Percentiles rank a stretch among this genome's conserved stretches.
Evolutionary conservation across 2,329 filamentous ascomycete species (phyloP).

Genomic region (Neophaeococcomyces aloes): DNA sequence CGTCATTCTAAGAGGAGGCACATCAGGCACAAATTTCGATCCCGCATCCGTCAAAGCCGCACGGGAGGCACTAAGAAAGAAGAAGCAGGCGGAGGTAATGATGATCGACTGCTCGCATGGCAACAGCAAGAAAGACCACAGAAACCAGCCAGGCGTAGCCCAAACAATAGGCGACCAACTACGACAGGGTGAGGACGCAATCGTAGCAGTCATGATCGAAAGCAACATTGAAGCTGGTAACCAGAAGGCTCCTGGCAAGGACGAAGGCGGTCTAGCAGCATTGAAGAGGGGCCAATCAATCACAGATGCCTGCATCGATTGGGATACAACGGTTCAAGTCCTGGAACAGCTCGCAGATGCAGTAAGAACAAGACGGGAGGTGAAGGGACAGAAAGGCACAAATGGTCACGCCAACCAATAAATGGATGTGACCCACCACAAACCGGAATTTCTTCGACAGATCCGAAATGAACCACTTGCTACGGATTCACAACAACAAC

Average conservation of each 20-base stretch:
- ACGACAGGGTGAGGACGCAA: slow-evolving; percentile 66
- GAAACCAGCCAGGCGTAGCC: slow-evolving; percentile 92
- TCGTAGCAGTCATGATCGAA: slow-evolving; percentile 99
- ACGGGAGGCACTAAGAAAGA: slow-evolving; percentile 65
- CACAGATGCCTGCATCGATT: slow-evolving; percentile 93
- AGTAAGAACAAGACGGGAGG: slow-evolving; percentile 61
- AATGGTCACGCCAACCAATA: slow-evolving; percentile 20
- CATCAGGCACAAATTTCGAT: slow-evolving; percentile 89
- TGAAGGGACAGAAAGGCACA: slow-evolving; percentile 23
- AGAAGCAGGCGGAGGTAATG: slow-evolving; percentile 62
- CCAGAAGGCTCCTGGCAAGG: slow-evolving; percentile 85
- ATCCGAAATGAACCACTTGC: too few species aligned
- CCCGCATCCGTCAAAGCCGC: slow-evolving; percentile 71
- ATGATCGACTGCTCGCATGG: slow-evolving; percentile 99
- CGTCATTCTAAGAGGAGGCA: slow-evolving; percentile 86
- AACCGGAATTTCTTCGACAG: slow-evolving; percentile 5
- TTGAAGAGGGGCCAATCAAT: slow-evolving; percentile 93
- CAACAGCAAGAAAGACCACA: slow-evolving; percentile 91
- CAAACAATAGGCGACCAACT: slow-evolving; percentile 74
- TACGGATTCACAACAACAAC: too few species aligned
- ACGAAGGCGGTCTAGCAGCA: slow-evolving; percentile 64
- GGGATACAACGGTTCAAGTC: slow-evolving; percentile 72
- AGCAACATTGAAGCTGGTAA: slow-evolving; percentile 90
- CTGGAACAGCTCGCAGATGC: slow-evolving; percentile 79
- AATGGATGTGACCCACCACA: too few species aligned